Evolutionary conservation across 495 filamentous ascomycete species (phyloP).

Genomic region (Trichocladium antarcticum): DNA sequence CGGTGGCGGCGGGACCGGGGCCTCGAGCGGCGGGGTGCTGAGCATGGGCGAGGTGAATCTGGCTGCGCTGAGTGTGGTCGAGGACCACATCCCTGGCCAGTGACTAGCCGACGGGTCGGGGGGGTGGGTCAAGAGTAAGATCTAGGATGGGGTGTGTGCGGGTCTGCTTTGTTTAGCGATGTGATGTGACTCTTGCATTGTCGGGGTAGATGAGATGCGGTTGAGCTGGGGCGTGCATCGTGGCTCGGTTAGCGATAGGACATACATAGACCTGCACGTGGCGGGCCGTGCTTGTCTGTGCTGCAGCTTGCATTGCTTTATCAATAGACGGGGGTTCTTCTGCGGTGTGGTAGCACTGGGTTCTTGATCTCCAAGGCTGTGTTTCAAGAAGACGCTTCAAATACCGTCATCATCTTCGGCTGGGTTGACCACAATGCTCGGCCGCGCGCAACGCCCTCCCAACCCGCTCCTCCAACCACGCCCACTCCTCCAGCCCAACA

Average conservation of each 20-base stretch:
- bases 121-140: slow-evolving; percentile 7
- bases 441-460: slow-evolving; percentile 8
- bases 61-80: slow-evolving; percentile 34
- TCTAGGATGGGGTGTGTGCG: not conserved
- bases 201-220: too few relatives aligned
- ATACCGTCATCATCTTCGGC: too few relatives aligned
- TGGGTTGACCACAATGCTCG: too few relatives aligned
- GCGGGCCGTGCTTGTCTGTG: not conserved
- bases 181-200: too few relatives aligned
- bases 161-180: too few relatives aligned
- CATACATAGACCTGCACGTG: not conserved
- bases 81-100: slow-evolving; percentile 31
- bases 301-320: not conserved
- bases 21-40: slow-evolving; percentile 17
- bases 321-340: slow-evolving; percentile 3
- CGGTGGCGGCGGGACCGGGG: slow-evolving; percentile 35
- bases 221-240: too few relatives aligned
- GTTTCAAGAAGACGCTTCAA: too few relatives aligned
- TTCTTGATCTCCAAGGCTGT: too few relatives aligned
- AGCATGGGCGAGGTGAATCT: slow-evolving; percentile 38
- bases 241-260: not conserved
- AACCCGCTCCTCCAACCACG: slow-evolving; percentile 16
- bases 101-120: too few relatives aligned
- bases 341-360: too few relatives aligned
- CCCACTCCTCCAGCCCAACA: slow-evolving; percentile 19